Evolutionary conservation across 1,284 basidiomycete species (phyloP).

Genomic region (Leccinum pachyderme): DNA sequence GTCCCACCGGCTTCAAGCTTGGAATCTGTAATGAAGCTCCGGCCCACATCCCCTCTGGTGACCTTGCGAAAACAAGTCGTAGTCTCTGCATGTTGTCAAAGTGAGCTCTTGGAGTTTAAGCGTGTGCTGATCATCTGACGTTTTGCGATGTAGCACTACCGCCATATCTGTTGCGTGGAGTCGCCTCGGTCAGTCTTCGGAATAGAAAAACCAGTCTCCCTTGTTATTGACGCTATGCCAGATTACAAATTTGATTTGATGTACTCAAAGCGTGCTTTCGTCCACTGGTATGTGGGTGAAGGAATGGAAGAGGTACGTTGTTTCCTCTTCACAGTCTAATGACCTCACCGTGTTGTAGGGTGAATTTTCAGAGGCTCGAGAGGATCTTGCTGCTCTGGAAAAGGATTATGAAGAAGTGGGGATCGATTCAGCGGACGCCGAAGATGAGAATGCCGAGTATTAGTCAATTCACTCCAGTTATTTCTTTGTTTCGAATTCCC

Average conservation of each 20-base stretch:
- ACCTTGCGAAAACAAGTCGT: slow-evolving; percentile 91
- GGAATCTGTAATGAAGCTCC: slow-evolving; percentile 98
- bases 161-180: slow-evolving; percentile 95
- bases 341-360: slow-evolving; percentile 45
- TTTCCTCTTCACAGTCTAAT: background rate
- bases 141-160: slow-evolving; percentile 63
- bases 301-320: slow-evolving; percentile 88
- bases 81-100: slow-evolving; percentile 97
- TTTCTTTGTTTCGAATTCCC: slow-evolving; percentile 2
- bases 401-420: slow-evolving; percentile 98
- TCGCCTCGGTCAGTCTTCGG: slow-evolving; percentile 63
- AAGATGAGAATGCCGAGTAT: slow-evolving; percentile 74
- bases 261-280: slow-evolving; percentile 95
- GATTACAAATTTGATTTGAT: slow-evolving; percentile 99
- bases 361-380: slow-evolving; percentile 97
- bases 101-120: slow-evolving; percentile 34
- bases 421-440: slow-evolving; percentile 84
- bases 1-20: slow-evolving; percentile 96
- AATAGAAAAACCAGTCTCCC: background rate
- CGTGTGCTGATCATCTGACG: slow-evolving; percentile 7
- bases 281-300: slow-evolving; percentile 98
- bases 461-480: slow-evolving; percentile 35
- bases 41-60: slow-evolving; percentile 88
- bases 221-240: slow-evolving; percentile 24
- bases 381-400: slow-evolving; percentile 95